Percentiles rank a stretch among this genome's conserved stretches.
Conservation (phyloP, 345 rosid species). For the Aquilaria malaccensis region DNA sequence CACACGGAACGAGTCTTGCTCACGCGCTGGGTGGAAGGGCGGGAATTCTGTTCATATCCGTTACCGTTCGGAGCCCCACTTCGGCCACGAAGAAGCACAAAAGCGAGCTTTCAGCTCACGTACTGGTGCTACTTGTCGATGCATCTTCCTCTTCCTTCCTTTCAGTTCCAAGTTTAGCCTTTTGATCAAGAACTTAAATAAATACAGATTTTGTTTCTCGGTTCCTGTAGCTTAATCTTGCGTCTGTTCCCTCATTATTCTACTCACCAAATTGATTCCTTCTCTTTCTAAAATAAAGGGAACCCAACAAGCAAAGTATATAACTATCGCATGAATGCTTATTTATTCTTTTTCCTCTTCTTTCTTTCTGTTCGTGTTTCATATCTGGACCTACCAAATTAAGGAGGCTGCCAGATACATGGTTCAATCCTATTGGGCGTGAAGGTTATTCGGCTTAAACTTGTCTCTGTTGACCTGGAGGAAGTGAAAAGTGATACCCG, state of each 20-base stretch:
- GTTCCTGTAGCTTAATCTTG: constrained; percentile 3
- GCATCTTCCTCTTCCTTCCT: neutral
- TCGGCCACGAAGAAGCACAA: neutral
- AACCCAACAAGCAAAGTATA: constrained; percentile 9
- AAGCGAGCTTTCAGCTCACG: neutral
- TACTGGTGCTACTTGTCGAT: neutral
- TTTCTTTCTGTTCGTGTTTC: constrained; percentile 4
- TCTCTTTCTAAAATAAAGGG: constrained; percentile 6
- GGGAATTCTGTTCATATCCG: constrained; percentile 7
- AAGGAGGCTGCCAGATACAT: constrained; percentile 18
- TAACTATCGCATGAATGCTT: constrained; percentile 32
- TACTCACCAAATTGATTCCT: neutral
- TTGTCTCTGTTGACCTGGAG: no score
- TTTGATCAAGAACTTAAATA: constrained; percentile 1
- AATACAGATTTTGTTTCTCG: neutral
- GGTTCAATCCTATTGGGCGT: constrained; percentile 12
- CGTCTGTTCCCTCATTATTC: neutral
- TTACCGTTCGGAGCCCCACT: neutral
- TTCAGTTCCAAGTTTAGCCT: neutral
- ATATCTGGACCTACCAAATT: constrained; percentile 34
- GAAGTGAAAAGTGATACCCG: constrained; percentile 12
- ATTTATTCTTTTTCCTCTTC: neutral
- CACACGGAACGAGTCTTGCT: neutral
- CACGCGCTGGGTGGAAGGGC: constrained; percentile 4
- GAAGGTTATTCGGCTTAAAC: constrained; percentile 21